Base-by-base conservation (phyloP, 148 eudicot species). In the Tetragonia tetragonoides region DNA sequence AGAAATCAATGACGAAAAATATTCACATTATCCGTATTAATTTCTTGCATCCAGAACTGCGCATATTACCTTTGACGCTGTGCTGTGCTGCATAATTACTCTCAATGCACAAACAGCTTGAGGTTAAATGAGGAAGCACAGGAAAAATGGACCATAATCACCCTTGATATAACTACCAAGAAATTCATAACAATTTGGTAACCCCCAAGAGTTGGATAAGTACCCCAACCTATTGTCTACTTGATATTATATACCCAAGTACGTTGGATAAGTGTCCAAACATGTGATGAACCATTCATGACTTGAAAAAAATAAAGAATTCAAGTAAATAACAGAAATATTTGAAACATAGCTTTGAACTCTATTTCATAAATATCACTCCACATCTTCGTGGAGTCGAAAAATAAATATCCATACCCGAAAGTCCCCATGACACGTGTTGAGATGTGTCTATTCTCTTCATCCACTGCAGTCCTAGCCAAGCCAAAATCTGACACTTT, bases 401-500 rank as follows among this genome's bases (percentile, higher is more conserved):
- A 53, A 37, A 28, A 74, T 41, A 46, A 63, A 51, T 15, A 21
- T 73, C 23, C 76, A 67, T 88, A 95, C 99, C 99, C 99, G 63
- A 95, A 95, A 76, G 99, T 95, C 40, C 99, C 99, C 99, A 93
- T 95, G 68, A 95, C 97, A 66, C 94, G 97, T 7, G 99, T 95
- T 12, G 97, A 93, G 68, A 93, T 88, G 80, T 93, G 97, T 77
- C 44, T 79, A 79, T 87, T 90, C 42, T 84, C 92, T 79, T 84
- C 99, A 70, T 90, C 95, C 79, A 90, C 76, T 74, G 93, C 97
- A 73, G 86, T 78, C 68, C 99, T 86, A 38, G 99, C 99, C 82
- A 95, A 86, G 76, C 99, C 99, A 86, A 95, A 95, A 82, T 95
- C 99, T 6, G 99, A 95, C n/a, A 95, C 99, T 83, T 93, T 95